Evolutionary conservation across 1,284 basidiomycete species (phyloP).

Genomic region (Vanrija humicola): DNA sequence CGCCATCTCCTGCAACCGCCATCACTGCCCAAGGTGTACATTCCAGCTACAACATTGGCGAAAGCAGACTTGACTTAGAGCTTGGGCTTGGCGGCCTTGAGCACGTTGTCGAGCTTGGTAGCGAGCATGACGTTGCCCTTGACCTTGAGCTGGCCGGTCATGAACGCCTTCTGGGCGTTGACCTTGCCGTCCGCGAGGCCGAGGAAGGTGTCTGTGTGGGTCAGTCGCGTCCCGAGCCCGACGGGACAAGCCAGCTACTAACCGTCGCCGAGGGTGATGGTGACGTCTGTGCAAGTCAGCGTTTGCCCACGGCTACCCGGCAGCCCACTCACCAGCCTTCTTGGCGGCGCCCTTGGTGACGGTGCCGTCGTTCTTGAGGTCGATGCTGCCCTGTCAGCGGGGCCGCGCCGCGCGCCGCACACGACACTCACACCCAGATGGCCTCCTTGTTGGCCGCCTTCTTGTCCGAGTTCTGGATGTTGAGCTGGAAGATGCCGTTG

Average conservation of each 20-base stretch:
- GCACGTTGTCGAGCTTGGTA: constrained; percentile 75
- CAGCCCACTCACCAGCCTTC: constrained; percentile 42
- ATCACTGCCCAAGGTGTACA: no score
- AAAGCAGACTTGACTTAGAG: constrained; percentile 22
- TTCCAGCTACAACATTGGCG: no score
- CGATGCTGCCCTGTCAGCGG: constrained; percentile 62
- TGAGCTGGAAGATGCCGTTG: constrained; percentile 86
- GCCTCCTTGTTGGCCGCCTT: constrained; percentile 71
- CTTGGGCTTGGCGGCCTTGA: constrained; percentile 56
- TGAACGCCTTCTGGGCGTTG: constrained; percentile 87
- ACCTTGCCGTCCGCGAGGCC: constrained; percentile 50
- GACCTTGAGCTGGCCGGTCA: constrained; percentile 75
- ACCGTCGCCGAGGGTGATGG: constrained; percentile 40
- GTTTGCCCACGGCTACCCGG: background rate
- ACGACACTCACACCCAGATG: constrained; percentile 56
- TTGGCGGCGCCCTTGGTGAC: constrained; percentile 72
- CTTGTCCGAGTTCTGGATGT: constrained; percentile 71
- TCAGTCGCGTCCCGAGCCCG: constrained; percentile 20
- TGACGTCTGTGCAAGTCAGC: constrained; percentile 42
- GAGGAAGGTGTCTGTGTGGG: constrained; percentile 35
- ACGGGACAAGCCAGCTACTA: no score
- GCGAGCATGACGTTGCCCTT: constrained; percentile 43
- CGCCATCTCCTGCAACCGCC: no score
- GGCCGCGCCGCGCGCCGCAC: no score
- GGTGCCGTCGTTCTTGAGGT: constrained; percentile 83